Conservation (phyloP, 805 yeast species). For the Wickerhamiella alocasiicola region DNA sequence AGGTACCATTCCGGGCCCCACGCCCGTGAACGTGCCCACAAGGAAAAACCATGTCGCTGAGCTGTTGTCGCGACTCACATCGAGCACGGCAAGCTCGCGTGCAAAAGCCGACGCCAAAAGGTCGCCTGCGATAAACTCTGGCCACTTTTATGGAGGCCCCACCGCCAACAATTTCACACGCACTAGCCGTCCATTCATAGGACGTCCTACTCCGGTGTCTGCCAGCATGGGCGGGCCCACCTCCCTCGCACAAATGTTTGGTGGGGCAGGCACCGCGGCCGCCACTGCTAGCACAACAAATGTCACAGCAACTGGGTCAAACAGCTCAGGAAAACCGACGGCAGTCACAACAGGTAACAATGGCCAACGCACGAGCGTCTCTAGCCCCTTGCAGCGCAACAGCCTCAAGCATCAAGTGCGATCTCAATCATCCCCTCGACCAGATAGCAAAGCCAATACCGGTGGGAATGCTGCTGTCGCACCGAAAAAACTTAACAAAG, state of each 20-base stretch:
- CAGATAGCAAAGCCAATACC: no score
- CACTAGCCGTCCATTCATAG: constrained; percentile 5
- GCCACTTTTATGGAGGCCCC: not conserved
- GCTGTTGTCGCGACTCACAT: constrained; percentile 23
- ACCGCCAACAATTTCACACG: no score
- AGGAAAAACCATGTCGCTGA: constrained; percentile 23
- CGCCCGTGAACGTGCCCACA: constrained; percentile 10
- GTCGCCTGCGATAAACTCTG: constrained; percentile 5
- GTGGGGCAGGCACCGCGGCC: not conserved
- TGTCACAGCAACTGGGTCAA: not conserved
- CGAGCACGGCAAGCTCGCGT: constrained; percentile 24
- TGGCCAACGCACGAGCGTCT: not conserved
- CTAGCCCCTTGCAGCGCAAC: not conserved
- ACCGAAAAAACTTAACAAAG: no score
- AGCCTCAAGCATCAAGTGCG: no score
- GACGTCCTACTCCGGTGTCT: not conserved
- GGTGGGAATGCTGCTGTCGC: no score
- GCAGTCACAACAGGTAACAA: not conserved
- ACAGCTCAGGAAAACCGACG: not conserved
- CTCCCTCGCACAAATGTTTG: not conserved
- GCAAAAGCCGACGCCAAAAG: constrained; percentile 15
- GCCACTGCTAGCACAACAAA: not conserved
- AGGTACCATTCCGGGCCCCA: constrained; percentile 10
- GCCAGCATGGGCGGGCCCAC: not conserved
- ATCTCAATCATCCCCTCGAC: no score